Evolutionary conservation across 306 rosid genomes (phyloP), one percentile per base, ranked within the genome.

Genomic region (Cucurbita moschata): DNA sequence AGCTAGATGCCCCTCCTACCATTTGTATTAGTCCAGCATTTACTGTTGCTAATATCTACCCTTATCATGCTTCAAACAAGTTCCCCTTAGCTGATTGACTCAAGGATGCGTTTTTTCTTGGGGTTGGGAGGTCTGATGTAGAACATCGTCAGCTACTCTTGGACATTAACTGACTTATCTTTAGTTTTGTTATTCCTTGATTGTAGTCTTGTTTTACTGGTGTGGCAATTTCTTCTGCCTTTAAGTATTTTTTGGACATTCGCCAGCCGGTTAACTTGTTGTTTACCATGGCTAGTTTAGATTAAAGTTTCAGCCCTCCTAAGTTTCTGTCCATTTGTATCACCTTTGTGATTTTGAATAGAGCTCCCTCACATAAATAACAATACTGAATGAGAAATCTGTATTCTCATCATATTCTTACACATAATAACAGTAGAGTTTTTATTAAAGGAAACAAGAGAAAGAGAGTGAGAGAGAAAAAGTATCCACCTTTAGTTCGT

Each of bases 401-500:
- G 10, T 68, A 8, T 13, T 30, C 73, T 26, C 73, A 47, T 47
- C 43, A 47, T 49, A 26, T 47, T 12, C 39, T 43, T 67, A 21
- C 4, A 26, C 40, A 69, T 47, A 68, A 46, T 23, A 26, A 23
- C 3, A 46, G 4, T 69, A 23, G 57, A 67, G 21, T 9, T 69
- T 68, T 69, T 69, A 47, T 18, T 7, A 72, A 63, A 19, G 19
- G 12, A 82, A 62, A 62, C 15, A 3, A 78, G 43, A 5, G 35
- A 30, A 30, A 30, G 35, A 44, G 49, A 8, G 13, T 38, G 30
- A 72, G 16, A 71, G 66, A 60, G 71, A 64, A 37, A 2, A 77
- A 30, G 26, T 26, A 66, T 58, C 81, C 71, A 94, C 99, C 99
- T 89, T 94, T 94, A 44, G 99, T 94, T 12, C 99, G 97, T 11